Conservation (phyloP, 169 alveolate genomes). For the Plasmodium vivax region DNA sequence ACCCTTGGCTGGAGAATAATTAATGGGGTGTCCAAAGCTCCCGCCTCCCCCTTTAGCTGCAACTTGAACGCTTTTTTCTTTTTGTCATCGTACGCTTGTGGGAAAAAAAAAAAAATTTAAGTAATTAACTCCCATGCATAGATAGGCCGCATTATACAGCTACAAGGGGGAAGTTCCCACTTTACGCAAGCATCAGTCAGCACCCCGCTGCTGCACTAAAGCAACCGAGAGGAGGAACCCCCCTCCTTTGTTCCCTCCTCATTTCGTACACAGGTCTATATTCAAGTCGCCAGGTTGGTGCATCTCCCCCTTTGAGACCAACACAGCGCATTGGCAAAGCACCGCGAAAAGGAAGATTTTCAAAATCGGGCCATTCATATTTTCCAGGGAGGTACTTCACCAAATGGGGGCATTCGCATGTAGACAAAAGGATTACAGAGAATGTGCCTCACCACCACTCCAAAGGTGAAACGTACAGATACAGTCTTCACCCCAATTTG, state of each 20-base stretch:
- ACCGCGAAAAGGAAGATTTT: background rate
- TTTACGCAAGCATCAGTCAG: background rate
- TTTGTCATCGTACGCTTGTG: slow-evolving; percentile 24
- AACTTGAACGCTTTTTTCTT: background rate
- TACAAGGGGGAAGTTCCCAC: background rate
- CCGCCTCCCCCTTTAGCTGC: background rate
- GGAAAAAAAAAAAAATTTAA: background rate
- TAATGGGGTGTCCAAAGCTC: background rate
- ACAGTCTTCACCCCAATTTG: background rate
- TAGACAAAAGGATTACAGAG: background rate
- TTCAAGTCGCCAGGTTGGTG: background rate
- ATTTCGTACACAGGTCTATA: slow-evolving; percentile 7
- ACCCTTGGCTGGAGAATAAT: slow-evolving; percentile 50
- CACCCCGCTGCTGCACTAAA: background rate
- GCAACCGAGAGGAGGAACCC: background rate
- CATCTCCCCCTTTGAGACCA: background rate
- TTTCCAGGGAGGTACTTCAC: background rate
- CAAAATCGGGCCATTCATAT: slow-evolving; percentile 26
- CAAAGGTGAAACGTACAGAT: background rate
- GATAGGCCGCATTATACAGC: background rate
- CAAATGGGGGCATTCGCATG: background rate
- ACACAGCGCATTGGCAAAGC: slow-evolving; percentile 5
- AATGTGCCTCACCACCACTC: background rate
- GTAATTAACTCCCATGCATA: background rate
- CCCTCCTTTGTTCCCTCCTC: background rate